Evolutionary conservation across 2,329 filamentous ascomycete genomes (phyloP).

Genomic region (Clonostachys rhizophaga): DNA sequence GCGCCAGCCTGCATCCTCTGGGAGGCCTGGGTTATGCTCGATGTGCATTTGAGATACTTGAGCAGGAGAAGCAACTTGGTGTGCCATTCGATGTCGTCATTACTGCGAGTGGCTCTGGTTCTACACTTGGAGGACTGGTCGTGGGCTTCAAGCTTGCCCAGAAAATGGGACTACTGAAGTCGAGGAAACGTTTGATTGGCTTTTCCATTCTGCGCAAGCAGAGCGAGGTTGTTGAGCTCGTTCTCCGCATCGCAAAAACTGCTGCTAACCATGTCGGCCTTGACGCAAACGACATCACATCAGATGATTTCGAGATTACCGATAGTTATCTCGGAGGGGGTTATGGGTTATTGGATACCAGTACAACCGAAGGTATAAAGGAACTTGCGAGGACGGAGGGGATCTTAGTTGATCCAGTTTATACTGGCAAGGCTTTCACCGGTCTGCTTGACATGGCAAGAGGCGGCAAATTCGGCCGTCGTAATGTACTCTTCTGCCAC

Average conservation of each 20-base stretch:
- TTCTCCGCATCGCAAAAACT: slow-evolving; percentile 2
- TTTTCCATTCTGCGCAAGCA: slow-evolving; percentile 3
- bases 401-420: slow-evolving; percentile 1
- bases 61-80: slow-evolving; percentile 49
- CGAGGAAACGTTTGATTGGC: slow-evolving; percentile 1
- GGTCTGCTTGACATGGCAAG: slow-evolving; percentile 4
- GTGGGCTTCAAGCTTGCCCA: slow-evolving; percentile 60
- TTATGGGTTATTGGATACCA: slow-evolving; percentile 4
- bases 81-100: slow-evolving; percentile 56
- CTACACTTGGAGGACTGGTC: slow-evolving; percentile 60
- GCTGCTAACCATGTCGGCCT: slow-evolving; percentile 3
- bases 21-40: slow-evolving; percentile 62
- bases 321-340: not conserved
- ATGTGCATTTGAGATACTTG: slow-evolving; percentile 58
- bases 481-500: slow-evolving; percentile 5
- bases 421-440: slow-evolving; percentile 7
- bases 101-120: slow-evolving; percentile 60
- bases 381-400: slow-evolving; percentile 4
- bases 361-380: slow-evolving; percentile 3
- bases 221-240: not conserved
- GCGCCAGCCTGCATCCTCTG: slow-evolving; percentile 58
- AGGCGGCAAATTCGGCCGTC: slow-evolving; percentile 1
- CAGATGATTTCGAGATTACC: slow-evolving; percentile 6
- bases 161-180: slow-evolving; percentile 13
- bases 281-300: not conserved